Evolutionary conservation across 169 alveolate species (phyloP).

Genomic region (Neospora caninum): DNA sequence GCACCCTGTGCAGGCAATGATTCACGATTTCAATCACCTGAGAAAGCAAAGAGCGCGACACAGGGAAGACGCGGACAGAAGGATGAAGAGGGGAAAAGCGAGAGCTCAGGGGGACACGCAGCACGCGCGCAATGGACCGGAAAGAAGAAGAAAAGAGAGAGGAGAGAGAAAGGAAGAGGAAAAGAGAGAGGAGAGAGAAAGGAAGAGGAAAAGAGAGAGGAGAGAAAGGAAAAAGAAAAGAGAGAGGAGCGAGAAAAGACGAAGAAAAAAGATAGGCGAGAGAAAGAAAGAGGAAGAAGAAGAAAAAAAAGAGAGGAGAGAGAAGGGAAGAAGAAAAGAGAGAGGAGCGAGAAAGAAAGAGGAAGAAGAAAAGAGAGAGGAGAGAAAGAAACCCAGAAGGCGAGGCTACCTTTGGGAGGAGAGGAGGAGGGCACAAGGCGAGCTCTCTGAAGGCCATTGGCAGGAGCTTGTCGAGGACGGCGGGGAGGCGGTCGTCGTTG

Average conservation of each 20-base stretch:
- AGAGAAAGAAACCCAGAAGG: background rate
- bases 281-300: background rate
- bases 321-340: background rate
- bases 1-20: slow-evolving; percentile 63
- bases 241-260: background rate
- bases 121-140: background rate
- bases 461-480: slow-evolving; percentile 58
- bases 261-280: background rate
- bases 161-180: background rate
- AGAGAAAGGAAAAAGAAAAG: background rate
- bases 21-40: slow-evolving; percentile 62
- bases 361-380: background rate
- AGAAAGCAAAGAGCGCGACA: background rate
- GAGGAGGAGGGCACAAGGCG: slow-evolving; percentile 43
- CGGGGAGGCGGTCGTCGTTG: slow-evolving; percentile 56
- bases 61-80: background rate
- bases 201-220: background rate
- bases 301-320: background rate
- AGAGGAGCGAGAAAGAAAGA: background rate
- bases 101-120: background rate
- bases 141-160: background rate
- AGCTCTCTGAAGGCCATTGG: slow-evolving; percentile 56
- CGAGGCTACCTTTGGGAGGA: slow-evolving; percentile 54
- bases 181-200: background rate
- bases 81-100: background rate